phyloP scores from a whole-genome alignment of 176 grass and related monocot species.

The Dendrocalamus sinicus region DNA sequence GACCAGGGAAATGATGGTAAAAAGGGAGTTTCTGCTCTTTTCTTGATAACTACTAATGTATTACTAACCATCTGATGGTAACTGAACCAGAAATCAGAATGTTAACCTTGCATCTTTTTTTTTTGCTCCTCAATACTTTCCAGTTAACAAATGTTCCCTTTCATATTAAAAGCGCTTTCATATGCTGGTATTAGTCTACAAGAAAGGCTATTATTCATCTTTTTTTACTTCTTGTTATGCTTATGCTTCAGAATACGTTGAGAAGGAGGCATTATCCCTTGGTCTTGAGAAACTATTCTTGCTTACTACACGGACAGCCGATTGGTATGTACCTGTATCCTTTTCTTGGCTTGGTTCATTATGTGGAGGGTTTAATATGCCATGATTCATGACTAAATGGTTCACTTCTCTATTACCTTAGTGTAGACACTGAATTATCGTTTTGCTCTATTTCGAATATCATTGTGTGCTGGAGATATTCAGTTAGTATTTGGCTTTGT shows the following conservation, averaged over 20 bases:
- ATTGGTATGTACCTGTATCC: slow-evolving; percentile 67
- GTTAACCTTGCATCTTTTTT: neutral
- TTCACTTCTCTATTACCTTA: neutral
- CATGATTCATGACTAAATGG: neutral
- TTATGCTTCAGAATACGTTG: slow-evolving; percentile 78
- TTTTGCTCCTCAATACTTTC: neutral
- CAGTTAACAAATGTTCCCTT: neutral
- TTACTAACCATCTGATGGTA: slow-evolving; percentile 10
- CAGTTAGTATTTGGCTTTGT: neutral
- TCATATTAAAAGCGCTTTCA: slow-evolving; percentile 20
- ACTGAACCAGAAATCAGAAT: slow-evolving; percentile 25
- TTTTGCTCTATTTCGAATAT: slow-evolving; percentile 19
- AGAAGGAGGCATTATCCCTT: slow-evolving; percentile 70
- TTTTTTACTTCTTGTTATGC: slow-evolving; percentile 36
- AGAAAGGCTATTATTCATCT: slow-evolving; percentile 3
- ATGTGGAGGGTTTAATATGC: slow-evolving; percentile 2
- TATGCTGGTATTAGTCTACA: neutral
- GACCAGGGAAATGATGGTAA: neutral
- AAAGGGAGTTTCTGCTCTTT: neutral
- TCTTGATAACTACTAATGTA: neutral
- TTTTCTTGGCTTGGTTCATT: slow-evolving; percentile 10
- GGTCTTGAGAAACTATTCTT: slow-evolving; percentile 89
- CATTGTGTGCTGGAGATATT: neutral
- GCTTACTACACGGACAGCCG: slow-evolving; percentile 83
- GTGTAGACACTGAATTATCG: slow-evolving; percentile 13